phyloP scores from a whole-genome alignment of 2,329 filamentous ascomycete genomes.

The Fusarium sp. region DNA sequence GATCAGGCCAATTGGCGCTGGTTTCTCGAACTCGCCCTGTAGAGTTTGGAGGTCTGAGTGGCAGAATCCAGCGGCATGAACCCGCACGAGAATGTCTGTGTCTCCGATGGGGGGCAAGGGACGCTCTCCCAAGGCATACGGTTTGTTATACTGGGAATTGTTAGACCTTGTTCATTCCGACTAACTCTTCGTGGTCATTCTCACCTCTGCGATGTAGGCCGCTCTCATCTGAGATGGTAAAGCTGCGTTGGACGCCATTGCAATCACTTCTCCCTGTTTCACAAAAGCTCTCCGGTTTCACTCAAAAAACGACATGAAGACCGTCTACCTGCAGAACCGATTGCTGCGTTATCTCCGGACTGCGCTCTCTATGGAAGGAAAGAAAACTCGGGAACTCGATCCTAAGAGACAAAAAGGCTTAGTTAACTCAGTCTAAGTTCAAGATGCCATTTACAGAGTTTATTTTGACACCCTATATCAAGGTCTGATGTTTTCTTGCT shows the following conservation, averaged over 20 bases:
- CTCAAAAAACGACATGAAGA: not conserved
- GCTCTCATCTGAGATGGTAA: not conserved
- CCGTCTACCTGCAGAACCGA: not conserved
- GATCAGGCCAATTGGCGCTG: slow-evolving; percentile 10
- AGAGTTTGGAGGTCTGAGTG: slow-evolving; percentile 12
- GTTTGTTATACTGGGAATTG: not conserved
- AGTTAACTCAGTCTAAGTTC: too few species aligned
- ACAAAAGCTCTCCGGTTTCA: not conserved
- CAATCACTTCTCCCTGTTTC: not conserved
- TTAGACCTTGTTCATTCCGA: not conserved
- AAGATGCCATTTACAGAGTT: too few species aligned
- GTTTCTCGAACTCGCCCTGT: slow-evolving; percentile 10
- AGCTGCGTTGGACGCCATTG: not conserved
- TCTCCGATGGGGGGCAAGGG: not conserved
- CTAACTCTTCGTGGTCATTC: too few species aligned
- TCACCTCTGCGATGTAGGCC: slow-evolving; percentile 2
- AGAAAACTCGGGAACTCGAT: too few species aligned
- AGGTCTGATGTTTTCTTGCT: too few species aligned
- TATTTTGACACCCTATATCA: too few species aligned
- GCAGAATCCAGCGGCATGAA: slow-evolving; percentile 8
- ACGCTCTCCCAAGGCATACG: slow-evolving; percentile 7
- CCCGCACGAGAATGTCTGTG: not conserved
- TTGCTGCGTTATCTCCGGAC: not conserved
- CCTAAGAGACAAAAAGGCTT: too few species aligned
- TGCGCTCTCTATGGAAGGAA: not conserved